These are phyloP conservation scores for Bipolaris sorokiniana DNA, from an alignment of 2,329 filamentous ascomycete species.

Conservation along the genomic window DNA sequence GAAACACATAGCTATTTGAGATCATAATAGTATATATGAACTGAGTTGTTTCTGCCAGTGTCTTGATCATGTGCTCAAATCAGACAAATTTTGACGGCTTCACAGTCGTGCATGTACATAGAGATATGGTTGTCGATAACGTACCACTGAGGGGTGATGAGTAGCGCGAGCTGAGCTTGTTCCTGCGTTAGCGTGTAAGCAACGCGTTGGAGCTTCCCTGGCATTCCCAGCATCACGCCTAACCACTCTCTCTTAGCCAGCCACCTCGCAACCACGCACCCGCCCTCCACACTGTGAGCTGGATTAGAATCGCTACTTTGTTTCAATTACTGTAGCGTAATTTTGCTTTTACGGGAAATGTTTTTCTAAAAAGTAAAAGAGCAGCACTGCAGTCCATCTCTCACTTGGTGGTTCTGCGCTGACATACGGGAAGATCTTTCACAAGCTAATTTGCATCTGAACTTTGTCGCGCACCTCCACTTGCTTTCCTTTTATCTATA, in stretches of 20 bases:
- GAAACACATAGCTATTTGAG: neutral
- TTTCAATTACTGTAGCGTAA: too few relatives aligned
- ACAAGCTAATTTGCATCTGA: neutral
- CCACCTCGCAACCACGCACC: neutral
- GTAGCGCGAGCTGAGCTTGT: neutral
- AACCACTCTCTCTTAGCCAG: neutral
- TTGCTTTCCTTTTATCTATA: neutral
- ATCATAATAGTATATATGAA: neutral
- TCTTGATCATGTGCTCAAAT: too few relatives aligned
- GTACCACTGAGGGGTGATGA: too few relatives aligned
- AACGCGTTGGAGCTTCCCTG: conserved; percentile 7
- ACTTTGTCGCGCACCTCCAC: neutral
- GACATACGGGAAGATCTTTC: neutral
- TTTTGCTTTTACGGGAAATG: too few relatives aligned
- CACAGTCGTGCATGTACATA: neutral
- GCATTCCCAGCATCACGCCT: neutral
- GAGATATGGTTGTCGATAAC: neutral
- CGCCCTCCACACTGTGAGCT: neutral
- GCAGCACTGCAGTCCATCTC: neutral
- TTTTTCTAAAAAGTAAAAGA: too few relatives aligned
- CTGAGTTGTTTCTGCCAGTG: too few relatives aligned
- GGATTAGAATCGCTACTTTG: too few relatives aligned
- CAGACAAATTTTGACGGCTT: too few relatives aligned
- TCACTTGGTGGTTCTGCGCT: neutral
- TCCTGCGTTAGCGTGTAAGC: conserved; percentile 19